Conservation (phyloP, 1,139 yeast genomes). For the Hanseniaspora sp. region DNA sequence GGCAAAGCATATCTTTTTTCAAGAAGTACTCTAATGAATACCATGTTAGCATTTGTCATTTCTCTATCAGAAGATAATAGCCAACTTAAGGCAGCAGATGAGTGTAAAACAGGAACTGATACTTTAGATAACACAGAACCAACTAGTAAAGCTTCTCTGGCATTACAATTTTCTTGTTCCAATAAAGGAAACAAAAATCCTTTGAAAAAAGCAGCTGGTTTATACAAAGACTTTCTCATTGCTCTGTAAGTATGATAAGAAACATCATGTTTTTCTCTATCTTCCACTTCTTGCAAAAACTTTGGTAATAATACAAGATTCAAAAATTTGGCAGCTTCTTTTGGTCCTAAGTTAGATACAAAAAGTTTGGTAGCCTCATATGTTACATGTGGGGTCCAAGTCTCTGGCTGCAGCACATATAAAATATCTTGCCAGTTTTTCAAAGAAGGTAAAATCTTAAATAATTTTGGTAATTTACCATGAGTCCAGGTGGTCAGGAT, state of each 20-base stretch:
- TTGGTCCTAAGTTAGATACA: slow-evolving; percentile 77
- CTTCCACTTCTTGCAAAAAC: slow-evolving; percentile 73
- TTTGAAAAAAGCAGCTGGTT: slow-evolving; percentile 95
- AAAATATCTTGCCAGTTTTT: slow-evolving; percentile 92
- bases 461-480: slow-evolving; percentile 88
- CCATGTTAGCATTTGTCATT: slow-evolving; percentile 49
- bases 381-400: slow-evolving; percentile 94
- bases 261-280: slow-evolving; percentile 49
- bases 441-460: slow-evolving; percentile 85
- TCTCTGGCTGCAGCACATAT: slow-evolving; percentile 80
- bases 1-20: slow-evolving; percentile 96
- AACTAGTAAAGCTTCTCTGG: slow-evolving; percentile 89
- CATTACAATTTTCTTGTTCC: slow-evolving; percentile 62
- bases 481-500: slow-evolving; percentile 85
- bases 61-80: slow-evolving; percentile 47
- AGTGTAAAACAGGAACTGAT: slow-evolving; percentile 88
- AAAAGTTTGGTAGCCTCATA: slow-evolving; percentile 91
- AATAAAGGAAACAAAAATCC: slow-evolving; percentile 88
- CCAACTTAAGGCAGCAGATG: slow-evolving; percentile 87
- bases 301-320: slow-evolving; percentile 67
- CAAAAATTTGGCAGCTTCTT: slow-evolving; percentile 79
- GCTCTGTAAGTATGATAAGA: slow-evolving; percentile 91
- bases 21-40: slow-evolving; percentile 74
- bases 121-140: slow-evolving; percentile 83
- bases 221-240: slow-evolving; percentile 80